Evolutionary conservation across 2,329 filamentous ascomycete species (phyloP).

Genomic region (Botrytis galanthina): DNA sequence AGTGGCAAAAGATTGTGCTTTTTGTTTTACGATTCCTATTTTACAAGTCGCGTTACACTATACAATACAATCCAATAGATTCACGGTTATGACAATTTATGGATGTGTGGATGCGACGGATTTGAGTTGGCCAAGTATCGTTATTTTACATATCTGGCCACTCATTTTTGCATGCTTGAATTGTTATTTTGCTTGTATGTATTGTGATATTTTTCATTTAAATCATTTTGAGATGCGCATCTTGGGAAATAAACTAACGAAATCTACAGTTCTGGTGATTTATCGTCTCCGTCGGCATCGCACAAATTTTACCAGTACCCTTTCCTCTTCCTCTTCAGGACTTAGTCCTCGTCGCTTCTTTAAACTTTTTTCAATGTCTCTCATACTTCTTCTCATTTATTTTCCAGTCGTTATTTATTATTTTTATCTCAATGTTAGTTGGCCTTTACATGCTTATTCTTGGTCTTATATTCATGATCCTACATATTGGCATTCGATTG

Average conservation of each 20-base stretch:
- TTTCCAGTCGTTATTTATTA: slow-evolving; percentile 54
- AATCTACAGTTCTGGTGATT: slow-evolving; percentile 52
- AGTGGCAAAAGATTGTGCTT: slow-evolving; percentile 50
- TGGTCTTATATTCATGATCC: slow-evolving; percentile 53
- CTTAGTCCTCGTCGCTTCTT: slow-evolving; percentile 60
- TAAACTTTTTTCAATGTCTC: slow-evolving; percentile 57
- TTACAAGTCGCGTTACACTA: slow-evolving; percentile 57
- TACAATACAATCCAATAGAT: slow-evolving; percentile 58
- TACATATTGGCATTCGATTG: slow-evolving; percentile 48
- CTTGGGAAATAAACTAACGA: neutral
- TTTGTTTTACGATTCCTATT: slow-evolving; percentile 55
- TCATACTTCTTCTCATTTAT: slow-evolving; percentile 49
- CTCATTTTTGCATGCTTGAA: slow-evolving; percentile 52
- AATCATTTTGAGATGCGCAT: rapidly evolving
- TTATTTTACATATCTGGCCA: slow-evolving; percentile 56
- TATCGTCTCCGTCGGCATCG: slow-evolving; percentile 61
- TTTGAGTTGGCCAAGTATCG: slow-evolving; percentile 55
- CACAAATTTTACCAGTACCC: slow-evolving; percentile 54
- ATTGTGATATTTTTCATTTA: neutral
- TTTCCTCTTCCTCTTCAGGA: slow-evolving; percentile 50
- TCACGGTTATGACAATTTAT: slow-evolving; percentile 55
- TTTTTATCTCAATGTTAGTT: slow-evolving; percentile 49
- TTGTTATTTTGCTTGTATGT: slow-evolving; percentile 57
- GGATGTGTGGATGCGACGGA: slow-evolving; percentile 57
- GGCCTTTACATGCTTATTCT: slow-evolving; percentile 44